A percentile compares a stretch with the other conserved stretches of the same genome.
Conservation (phyloP, 306 rosid species). For the Pterocarpus santalinus region DNA sequence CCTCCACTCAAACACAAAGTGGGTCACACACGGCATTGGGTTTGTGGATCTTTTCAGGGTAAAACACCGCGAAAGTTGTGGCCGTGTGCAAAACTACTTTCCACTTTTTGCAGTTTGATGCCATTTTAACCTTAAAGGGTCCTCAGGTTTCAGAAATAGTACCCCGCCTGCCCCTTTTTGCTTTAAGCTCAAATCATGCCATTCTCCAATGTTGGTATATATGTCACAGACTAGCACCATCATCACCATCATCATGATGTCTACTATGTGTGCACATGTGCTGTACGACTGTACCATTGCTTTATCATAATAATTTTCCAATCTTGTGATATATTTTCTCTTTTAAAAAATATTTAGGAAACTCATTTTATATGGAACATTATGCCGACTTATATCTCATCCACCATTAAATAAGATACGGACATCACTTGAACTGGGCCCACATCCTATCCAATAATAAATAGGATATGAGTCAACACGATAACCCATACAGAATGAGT, state of each 20-base stretch:
- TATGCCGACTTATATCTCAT: no score
- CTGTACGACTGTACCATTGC: no score
- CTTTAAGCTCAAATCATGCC: no score
- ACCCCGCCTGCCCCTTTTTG: no score
- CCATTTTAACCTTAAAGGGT: neutral
- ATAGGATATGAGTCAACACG: no score
- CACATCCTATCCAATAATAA: no score
- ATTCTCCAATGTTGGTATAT: neutral
- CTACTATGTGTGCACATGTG: neutral
- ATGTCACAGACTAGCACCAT: neutral
- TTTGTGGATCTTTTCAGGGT: constrained; percentile 22
- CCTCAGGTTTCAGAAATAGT: no score
- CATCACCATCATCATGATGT: neutral
- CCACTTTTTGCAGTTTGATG: neutral
- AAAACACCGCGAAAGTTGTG: neutral
- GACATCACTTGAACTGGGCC: no score
- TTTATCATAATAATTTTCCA: neutral
- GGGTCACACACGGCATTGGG: constrained; percentile 23
- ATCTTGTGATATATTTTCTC: neutral
- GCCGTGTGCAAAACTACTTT: neutral
- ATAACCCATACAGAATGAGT: no score
- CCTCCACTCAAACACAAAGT: neutral
- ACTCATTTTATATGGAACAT: no score
- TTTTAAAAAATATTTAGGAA: no score
- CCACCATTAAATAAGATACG: no score